Evolutionary conservation across 768 basidiomycete genomes (phyloP), one percentile per base, ranked within the genome.

Genomic region (Kwoniella heveanensis): DNA sequence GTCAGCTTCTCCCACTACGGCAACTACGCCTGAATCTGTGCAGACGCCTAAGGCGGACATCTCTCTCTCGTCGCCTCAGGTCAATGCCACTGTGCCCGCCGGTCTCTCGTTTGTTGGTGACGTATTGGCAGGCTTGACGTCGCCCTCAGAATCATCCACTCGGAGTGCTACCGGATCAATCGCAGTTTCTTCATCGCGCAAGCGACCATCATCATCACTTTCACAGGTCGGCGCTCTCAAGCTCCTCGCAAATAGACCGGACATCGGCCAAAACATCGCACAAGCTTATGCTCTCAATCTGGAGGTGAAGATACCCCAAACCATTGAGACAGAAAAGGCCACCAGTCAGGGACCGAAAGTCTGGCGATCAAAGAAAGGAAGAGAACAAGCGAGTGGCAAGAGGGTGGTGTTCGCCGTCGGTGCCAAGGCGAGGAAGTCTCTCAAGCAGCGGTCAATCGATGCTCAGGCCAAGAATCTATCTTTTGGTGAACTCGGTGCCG

Each of bases 91-190:
- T 1, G n/a, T 8, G 5, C 49, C 55, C 27, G 25, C 58, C 12
- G 32, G 39, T 12, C 54, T 26, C 25, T 68, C 67, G 19, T 73
- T 73, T 44, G 56, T 59, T n/a, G 72, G 72, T 5, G 66, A 67
- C 7, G 53, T 55, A 3, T 46, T 73, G 22, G 56, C 64, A 2
- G 72, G 72, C 9, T 55, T 65, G 32, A 60, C 62, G 2, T 70
- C 69, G 0, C 72, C 72, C 9, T 13, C 48, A 21, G 61, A 47
- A 19, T 0, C 62, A 46, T 29, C 47, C 25, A 66, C 49, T 17
- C 66, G 27, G 36, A 64, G 30, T 21, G 39, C 47, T 2, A 56
- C 61, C 2, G 57, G 55, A 49, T 54, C 64, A 21, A 22, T 52
- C 22, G 30, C 19, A 17, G 36, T 26, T 27, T 26, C 54, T 0